These are phyloP conservation scores for Coemansia sp. DNA, from an alignment of 192 early-diverging fungal genomes.

Conservation along the genomic window DNA sequence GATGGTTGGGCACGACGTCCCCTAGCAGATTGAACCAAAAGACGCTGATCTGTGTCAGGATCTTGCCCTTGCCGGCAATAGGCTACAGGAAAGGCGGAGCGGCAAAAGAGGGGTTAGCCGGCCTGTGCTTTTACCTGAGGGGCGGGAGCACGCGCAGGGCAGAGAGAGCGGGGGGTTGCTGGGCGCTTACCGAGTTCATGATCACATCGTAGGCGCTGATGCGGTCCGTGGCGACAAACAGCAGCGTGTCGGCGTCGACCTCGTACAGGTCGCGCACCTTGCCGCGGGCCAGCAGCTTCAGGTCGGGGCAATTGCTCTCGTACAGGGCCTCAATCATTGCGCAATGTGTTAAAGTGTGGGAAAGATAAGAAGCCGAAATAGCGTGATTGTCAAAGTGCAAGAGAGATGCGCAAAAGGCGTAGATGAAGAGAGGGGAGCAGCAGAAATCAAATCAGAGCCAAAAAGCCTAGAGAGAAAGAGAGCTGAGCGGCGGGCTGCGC, in stretches of 20 bases:
- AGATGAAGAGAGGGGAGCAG: neutral
- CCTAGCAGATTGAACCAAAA: constrained; percentile 95
- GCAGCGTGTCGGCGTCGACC: constrained; percentile 76
- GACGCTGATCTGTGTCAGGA: constrained; percentile 89
- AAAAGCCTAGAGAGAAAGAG: too few species aligned
- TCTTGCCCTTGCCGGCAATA: constrained; percentile 94
- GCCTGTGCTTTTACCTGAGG: neutral
- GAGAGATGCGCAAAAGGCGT: neutral
- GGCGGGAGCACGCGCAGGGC: neutral
- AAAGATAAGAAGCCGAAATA: too few species aligned
- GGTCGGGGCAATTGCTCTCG: constrained; percentile 80
- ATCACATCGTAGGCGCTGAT: constrained; percentile 98
- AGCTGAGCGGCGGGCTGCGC: too few species aligned
- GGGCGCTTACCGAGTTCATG: constrained; percentile 83
- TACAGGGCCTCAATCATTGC: constrained; percentile 54
- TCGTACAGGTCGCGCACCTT: constrained; percentile 98
- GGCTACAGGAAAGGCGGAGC: constrained; percentile 16
- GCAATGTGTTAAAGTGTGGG: too few species aligned
- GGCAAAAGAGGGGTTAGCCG: too few species aligned
- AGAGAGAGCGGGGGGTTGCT: neutral
- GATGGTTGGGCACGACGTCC: constrained; percentile 90
- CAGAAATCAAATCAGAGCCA: neutral
- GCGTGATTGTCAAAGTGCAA: too few species aligned
- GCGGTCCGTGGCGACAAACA: constrained; percentile 98
- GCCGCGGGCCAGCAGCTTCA: constrained; percentile 90